Base-by-base conservation (phyloP, 257 asterid genomes). In the Leptodermis oblonga region DNA sequence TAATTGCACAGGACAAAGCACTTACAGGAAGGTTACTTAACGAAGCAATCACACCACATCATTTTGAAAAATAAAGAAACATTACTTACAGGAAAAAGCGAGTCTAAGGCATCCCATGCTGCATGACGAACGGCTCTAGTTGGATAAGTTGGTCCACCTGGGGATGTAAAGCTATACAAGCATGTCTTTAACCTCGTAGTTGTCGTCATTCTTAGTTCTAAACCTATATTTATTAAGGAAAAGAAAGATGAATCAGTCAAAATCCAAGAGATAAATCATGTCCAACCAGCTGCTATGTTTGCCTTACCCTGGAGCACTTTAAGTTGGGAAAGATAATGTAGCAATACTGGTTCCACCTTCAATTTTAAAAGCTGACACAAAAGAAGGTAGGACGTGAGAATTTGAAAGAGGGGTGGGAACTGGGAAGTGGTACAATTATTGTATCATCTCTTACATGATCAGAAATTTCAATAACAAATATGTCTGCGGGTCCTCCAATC, bases 41-140 rank as follows among this genome's bases (percentile, higher is more conserved):
- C n/a, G n/a, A n/a, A n/a, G n/a, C n/a, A n/a, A n/a, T n/a, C n/a
- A n/a, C 23, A 17, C 33, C 4, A 45, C 18, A 51, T 3, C 31
- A 46, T 31, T 6, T 46, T 34, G 7, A 1, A 70, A 13, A 60
- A 52, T 5, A 45, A 37, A 14, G 6, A 22, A 26, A 12, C 52
- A 68, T 31, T 14, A 80, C 97, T 87, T 81, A 94, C 99, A 33
- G 97, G 99, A 77, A 90, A 94, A 75, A 94, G 97, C 77, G 81
- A 76, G 71, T 94, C 90, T 62, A 94, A 82, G 37, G 97, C 82
- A 8, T 90, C 88, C 99, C 99, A 94, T 56, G 97, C 97, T 26
- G 99, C 96, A 81, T 91, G 99, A 23, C 99, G 97, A 71, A 94
- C 97, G 72, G 86, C 92, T 86, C 99, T 81, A 49, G 99, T 94